Conservation (phyloP, 108 stramenopile species). For the Craspedostauros australis region DNA sequence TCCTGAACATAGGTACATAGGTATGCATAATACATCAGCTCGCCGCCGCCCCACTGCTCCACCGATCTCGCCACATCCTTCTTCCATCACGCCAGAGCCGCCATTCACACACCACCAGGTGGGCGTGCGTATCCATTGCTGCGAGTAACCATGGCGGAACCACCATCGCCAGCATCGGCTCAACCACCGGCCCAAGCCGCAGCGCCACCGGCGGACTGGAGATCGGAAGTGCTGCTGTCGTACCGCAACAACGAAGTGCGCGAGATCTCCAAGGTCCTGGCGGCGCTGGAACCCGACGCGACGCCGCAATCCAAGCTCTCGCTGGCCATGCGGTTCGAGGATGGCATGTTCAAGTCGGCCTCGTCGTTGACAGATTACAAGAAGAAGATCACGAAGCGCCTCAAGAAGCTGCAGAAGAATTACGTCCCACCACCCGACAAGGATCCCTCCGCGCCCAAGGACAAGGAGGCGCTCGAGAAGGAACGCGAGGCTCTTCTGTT, state of each 20-base stretch:
- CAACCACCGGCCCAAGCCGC: too few relatives aligned
- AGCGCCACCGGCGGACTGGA: constrained; percentile 39
- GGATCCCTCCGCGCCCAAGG: constrained; percentile 4
- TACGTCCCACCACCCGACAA: constrained; percentile 32
- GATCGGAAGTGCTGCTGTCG: constrained; percentile 48
- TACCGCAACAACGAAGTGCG: constrained; percentile 65
- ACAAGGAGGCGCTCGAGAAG: background rate
- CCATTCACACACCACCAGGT: too few relatives aligned
- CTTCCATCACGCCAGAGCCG: too few relatives aligned
- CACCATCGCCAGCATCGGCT: too few relatives aligned
- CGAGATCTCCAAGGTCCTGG: constrained; percentile 71
- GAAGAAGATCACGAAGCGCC: constrained; percentile 57
- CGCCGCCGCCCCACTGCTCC: too few relatives aligned
- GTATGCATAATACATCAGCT: too few relatives aligned
- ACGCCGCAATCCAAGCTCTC: constrained; percentile 61
- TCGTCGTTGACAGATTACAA: constrained; percentile 55
- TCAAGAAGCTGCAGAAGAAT: constrained; percentile 70
- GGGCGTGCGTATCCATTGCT: too few relatives aligned
- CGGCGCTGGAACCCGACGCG: constrained; percentile 63
- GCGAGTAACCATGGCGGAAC: too few relatives aligned
- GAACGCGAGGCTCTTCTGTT: constrained; percentile 24
- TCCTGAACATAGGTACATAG: too few relatives aligned
- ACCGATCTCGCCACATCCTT: too few relatives aligned
- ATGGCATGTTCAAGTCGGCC: constrained; percentile 61
- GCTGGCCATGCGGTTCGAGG: constrained; percentile 77